Percentiles rank a stretch among this genome's conserved stretches.
These are phyloP conservation scores for Colletotrichum costaricense DNA, from an alignment of 2,329 filamentous ascomycete species.

Conservation along the genomic window DNA sequence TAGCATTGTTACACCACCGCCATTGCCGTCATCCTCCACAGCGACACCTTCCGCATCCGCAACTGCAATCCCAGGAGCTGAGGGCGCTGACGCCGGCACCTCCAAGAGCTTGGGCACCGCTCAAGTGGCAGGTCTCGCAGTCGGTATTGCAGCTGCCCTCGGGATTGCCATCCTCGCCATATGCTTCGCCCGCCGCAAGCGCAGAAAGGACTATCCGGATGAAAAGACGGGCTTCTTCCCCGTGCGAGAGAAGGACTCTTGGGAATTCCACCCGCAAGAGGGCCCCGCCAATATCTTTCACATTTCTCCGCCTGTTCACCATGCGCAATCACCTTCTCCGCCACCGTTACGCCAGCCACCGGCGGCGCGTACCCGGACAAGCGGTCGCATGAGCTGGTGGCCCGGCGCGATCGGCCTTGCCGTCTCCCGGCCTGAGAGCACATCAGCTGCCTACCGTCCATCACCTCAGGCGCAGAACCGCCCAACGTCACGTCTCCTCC, in stretches of 20 bases:
- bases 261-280: slow-evolving; percentile 39
- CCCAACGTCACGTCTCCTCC: slow-evolving; percentile 54
- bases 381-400: slow-evolving; percentile 43
- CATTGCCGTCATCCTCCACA: slow-evolving; percentile 18
- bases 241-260: slow-evolving; percentile 51
- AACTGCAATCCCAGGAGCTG: slow-evolving; percentile 19
- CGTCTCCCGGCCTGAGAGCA: slow-evolving; percentile 49
- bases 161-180: slow-evolving; percentile 61
- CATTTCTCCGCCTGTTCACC: slow-evolving; percentile 54
- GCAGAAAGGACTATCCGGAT: slow-evolving; percentile 52
- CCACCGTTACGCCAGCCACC: slow-evolving; percentile 20
- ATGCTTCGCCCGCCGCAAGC: slow-evolving; percentile 54
- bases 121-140: slow-evolving; percentile 33
- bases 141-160: slow-evolving; percentile 31
- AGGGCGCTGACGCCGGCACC: slow-evolving; percentile 19
- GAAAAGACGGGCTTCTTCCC: slow-evolving; percentile 52
- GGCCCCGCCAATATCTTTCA: slow-evolving; percentile 45
- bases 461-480: slow-evolving; percentile 42
- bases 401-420: slow-evolving; percentile 57
- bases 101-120: slow-evolving; percentile 27
- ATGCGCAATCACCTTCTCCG: slow-evolving; percentile 40
- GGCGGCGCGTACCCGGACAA: slow-evolving; percentile 22
- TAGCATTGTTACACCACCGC: slow-evolving; percentile 9
- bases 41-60: slow-evolving; percentile 18
- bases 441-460: slow-evolving; percentile 18